Conservation (phyloP, 805 yeast species). For the Yamadazyma insecticola region DNA sequence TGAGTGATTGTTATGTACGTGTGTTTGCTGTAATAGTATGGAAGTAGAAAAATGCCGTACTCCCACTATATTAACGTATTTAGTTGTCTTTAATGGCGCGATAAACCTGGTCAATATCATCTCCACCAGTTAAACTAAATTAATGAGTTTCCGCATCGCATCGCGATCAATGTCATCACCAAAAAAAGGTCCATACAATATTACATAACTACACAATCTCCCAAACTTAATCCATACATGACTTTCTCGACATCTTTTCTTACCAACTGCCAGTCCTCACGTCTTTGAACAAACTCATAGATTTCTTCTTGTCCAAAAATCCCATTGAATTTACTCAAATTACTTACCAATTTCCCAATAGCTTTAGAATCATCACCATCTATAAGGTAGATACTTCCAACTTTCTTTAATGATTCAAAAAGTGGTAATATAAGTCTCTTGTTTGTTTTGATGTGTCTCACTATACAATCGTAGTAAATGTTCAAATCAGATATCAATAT, state of each 20-base stretch:
- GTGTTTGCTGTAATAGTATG: no score
- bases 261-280: slow-evolving; percentile 81
- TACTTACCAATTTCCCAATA: slow-evolving; percentile 78
- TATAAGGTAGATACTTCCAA: slow-evolving; percentile 80
- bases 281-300: slow-evolving; percentile 82
- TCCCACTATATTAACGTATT: no score
- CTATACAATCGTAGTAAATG: slow-evolving; percentile 66
- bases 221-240: slow-evolving; percentile 86
- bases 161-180: no score
- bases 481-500: slow-evolving; percentile 79
- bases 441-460: slow-evolving; percentile 42
- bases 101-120: background rate
- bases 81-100: no score
- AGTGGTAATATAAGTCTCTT: slow-evolving; percentile 70
- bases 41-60: no score
- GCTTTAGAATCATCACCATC: slow-evolving; percentile 71
- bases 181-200: no score
- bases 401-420: slow-evolving; percentile 73
- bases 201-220: slow-evolving; percentile 58
- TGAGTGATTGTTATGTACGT: no score
- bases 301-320: slow-evolving; percentile 89
- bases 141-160: background rate
- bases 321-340: slow-evolving; percentile 81
- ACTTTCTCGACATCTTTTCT: slow-evolving; percentile 83
- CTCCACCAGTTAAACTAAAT: background rate